These are phyloP conservation scores for Sporothrix luriei DNA, from an alignment of 2,329 filamentous ascomycete species.

Conservation along the genomic window DNA sequence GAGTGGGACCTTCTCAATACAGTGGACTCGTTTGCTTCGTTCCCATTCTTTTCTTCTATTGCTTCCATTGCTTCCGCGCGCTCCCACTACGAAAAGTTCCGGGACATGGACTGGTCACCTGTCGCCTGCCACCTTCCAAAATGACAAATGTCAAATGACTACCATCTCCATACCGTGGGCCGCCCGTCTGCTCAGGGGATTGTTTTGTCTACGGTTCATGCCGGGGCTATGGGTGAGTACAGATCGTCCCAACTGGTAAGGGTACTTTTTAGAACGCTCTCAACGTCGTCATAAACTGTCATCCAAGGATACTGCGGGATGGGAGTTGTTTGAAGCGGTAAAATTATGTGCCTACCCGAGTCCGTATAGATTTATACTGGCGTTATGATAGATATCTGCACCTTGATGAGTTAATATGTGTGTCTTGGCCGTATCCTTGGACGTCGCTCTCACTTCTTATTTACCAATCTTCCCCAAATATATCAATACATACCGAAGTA, in stretches of 20 bases:
- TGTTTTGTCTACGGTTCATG: neutral
- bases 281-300: neutral
- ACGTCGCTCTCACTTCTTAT: neutral
- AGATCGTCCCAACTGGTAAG: neutral
- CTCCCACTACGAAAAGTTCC: slow-evolving; percentile 14
- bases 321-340: neutral
- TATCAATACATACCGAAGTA: neutral
- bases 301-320: neutral
- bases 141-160: too few species aligned
- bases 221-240: neutral
- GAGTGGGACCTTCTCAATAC: neutral
- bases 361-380: neutral
- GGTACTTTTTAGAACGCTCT: neutral
- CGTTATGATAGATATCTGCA: neutral
- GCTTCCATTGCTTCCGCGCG: neutral
- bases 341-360: slow-evolving; percentile 4
- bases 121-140: neutral
- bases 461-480: neutral
- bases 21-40: neutral
- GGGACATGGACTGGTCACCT: neutral
- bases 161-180: neutral
- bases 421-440: neutral
- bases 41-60: neutral
- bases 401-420: neutral
- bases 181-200: slow-evolving; percentile 3